phyloP scores from a whole-genome alignment of 2,329 filamentous ascomycete genomes.

The Drechslerella coelobrocha region DNA sequence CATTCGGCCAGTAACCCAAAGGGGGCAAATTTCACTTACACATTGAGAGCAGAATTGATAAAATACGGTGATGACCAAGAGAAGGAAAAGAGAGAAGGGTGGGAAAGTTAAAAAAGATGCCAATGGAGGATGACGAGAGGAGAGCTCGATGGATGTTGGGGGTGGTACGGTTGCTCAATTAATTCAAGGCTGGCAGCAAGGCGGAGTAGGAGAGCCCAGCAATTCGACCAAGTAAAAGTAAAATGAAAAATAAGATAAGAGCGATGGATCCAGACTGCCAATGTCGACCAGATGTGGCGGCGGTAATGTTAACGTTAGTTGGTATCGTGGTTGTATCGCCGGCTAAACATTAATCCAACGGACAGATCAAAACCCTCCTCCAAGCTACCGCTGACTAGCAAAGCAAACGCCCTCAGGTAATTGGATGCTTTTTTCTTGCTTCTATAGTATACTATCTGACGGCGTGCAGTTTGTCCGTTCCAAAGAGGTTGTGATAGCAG shows the following conservation, averaged over 20 bases:
- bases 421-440: too few relatives aligned
- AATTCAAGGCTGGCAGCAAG: constrained; percentile 49
- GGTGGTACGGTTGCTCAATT: constrained; percentile 25
- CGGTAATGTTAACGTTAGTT: too few relatives aligned
- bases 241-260: too few relatives aligned
- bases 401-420: too few relatives aligned
- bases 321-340: background rate
- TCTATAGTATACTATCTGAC: too few relatives aligned
- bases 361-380: too few relatives aligned
- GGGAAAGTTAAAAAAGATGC: background rate
- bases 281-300: background rate
- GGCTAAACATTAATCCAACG: background rate
- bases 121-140: background rate
- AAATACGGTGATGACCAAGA: constrained; percentile 27
- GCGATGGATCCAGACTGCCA: too few relatives aligned
- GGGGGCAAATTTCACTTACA: constrained; percentile 21
- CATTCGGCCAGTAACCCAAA: constrained; percentile 11
- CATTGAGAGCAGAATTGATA: constrained; percentile 29
- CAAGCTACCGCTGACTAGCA: too few relatives aligned
- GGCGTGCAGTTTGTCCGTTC: too few relatives aligned
- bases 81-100: constrained; percentile 8
- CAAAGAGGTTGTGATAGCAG: too few relatives aligned
- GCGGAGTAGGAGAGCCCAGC: constrained; percentile 26
- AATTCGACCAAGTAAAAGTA: constrained; percentile 21
- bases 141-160: constrained; percentile 12